Base-by-base conservation (phyloP, 2,329 filamentous ascomycete genomes). In the Cytospora piceae region DNA sequence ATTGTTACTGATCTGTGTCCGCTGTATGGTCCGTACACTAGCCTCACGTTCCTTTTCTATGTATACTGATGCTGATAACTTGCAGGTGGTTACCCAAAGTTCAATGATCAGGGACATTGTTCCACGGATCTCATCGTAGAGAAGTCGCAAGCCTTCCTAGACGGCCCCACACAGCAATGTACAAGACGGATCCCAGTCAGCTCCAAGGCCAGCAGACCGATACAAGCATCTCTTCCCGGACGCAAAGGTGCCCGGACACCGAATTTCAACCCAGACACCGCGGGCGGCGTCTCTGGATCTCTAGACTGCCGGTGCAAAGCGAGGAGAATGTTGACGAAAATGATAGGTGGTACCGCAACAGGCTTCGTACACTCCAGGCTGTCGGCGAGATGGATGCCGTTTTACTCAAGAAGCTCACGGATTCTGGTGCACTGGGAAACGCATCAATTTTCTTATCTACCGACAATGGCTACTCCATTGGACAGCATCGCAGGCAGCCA, bases 201-300 rank as follows among this genome's bases (percentile, higher is more conserved):
- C 79, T 0, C 87, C 87, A 0, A 79, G 89, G 17, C 82, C 88
- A 0, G 82, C 87, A 0, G 77, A 85, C 53, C 79, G 87, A 53
- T 88, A 92, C 69, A 77, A 81, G 52, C 76, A 88, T 71, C 79
- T 91, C 0, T 92, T 92, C 72, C 73, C 80, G 2, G 82, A 84
- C 34, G 82, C 79, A 0, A 82, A 79, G 32, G 82, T 90, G 0
- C 89, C 90, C 79, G 90, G 9, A 87, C 82, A 0, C 76, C 79
- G 0, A 85, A 86, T 72, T 92, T 92, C 74, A 92, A 92, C 69
- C 88, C 89, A 0, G 81, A 85, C 2, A 75, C 78, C 71, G 75
- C 77, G 2, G 75, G 75, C 24, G 78, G 78, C 39, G 83, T 79
- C 34, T 24, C n/a, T 60, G 39, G 58, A 12, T 60, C 15, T 52